Conservation (phyloP, 495 filamentous ascomycete genomes). For the Neurospora cerealis region DNA sequence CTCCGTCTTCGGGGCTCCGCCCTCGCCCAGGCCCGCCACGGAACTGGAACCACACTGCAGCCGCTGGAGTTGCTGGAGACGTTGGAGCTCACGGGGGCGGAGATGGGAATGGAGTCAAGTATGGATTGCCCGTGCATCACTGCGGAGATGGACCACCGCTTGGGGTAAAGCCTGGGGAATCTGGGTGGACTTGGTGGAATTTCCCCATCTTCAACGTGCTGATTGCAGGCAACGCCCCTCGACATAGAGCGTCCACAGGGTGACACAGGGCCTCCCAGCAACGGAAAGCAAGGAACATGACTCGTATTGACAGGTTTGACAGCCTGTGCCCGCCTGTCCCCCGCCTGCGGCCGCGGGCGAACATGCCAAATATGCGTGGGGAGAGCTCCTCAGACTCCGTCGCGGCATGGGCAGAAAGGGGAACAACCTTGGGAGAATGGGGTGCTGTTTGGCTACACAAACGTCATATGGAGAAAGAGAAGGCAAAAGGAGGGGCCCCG, state of each 20-base stretch:
- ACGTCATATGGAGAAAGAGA: not conserved
- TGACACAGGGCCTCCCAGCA: not conserved
- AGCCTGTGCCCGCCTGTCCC: not conserved
- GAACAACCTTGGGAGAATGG: not conserved
- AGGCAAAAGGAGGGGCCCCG: not conserved
- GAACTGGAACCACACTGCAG: not conserved
- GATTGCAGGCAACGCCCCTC: not conserved
- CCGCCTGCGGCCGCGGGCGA: not conserved
- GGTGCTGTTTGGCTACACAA: not conserved
- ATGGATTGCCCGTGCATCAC: not conserved
- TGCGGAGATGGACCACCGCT: not conserved
- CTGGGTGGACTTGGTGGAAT: not conserved
- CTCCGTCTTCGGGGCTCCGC: not conserved
- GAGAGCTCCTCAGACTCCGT: not conserved
- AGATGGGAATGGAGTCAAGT: not conserved
- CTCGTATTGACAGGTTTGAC: not conserved
- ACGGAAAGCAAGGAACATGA: not conserved
- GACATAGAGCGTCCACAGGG: not conserved
- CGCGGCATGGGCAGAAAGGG: not conserved
- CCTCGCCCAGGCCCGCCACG: not conserved
- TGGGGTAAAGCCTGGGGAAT: not conserved
- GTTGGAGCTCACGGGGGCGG: not conserved
- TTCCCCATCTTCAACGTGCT: not conserved
- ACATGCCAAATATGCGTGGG: not conserved
- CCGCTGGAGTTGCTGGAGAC: not conserved